A percentile compares a stretch with the other conserved stretches of the same genome.
These are phyloP conservation scores for Nicotiana tabacum DNA, from an alignment of 257 asterid genomes.

Conservation along the genomic window DNA sequence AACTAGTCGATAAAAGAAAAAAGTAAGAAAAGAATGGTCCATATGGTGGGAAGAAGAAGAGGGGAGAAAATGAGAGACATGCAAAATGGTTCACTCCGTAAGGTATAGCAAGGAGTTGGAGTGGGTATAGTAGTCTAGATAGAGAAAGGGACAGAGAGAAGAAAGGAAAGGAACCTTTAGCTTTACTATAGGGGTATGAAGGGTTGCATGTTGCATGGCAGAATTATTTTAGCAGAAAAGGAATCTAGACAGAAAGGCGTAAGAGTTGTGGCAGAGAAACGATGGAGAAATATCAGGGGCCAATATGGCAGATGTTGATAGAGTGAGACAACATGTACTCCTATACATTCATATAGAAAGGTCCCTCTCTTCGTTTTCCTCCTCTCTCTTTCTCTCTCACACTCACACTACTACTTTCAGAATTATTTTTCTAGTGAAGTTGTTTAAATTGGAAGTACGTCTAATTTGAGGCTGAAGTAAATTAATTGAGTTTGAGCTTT, in stretches of 20 bases:
- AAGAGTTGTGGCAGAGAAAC: conserved; percentile 10
- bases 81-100: too few relatives aligned
- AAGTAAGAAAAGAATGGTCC: too few relatives aligned
- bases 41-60: too few relatives aligned
- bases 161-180: neutral
- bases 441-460: neutral
- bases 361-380: neutral
- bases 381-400: neutral
- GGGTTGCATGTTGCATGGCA: neutral
- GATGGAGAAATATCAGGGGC: conserved; percentile 10
- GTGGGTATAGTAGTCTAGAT: neutral
- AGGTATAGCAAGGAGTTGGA: too few relatives aligned
- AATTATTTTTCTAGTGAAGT: too few relatives aligned
- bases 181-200: neutral
- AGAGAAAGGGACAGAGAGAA: neutral
- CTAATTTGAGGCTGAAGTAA: neutral
- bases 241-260: conserved; percentile 9
- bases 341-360: neutral
- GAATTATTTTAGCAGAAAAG: neutral
- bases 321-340: conserved; percentile 12
- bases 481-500: too few relatives aligned
- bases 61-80: too few relatives aligned
- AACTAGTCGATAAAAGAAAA: too few relatives aligned
- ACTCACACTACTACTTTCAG: neutral
- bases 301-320: conserved; percentile 4